Evolutionary conservation across 352 stramenopile genomes (phyloP), one percentile per base, ranked within the genome.

Genomic region (Nothophytophthora sp.): DNA sequence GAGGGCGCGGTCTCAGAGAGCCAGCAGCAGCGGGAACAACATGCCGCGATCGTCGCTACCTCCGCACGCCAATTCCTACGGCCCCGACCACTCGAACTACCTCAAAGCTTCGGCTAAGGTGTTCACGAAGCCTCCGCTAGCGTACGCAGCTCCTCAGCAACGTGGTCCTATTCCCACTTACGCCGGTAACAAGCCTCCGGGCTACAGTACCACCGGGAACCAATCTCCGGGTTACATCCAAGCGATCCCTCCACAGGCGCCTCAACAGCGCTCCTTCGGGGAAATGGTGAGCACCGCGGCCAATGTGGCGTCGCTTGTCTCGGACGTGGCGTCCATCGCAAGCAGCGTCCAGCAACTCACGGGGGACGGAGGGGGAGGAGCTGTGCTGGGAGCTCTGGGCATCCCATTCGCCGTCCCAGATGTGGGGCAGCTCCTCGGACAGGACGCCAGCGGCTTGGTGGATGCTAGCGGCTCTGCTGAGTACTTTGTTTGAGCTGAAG

Each of bases 211-310:
- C n/a, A n/a, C n/a, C n/a, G n/a, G n/a, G n/a, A n/a, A n/a, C n/a
- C n/a, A n/a, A 29, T 18, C 27, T 28, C 37, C 43, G 4, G 52
- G 53, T 1, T 58, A 46, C 50, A 67, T 67, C 23, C 51, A 57
- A 23, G 25, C 51, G 10, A 30, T 67, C 15, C 51, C 51, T 40
- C 57, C 56, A 12, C 56, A 61, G 27, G 28, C 25, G 13, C 38
- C 55, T 18, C 57, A 67, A 29, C 52, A 61, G 22, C 57, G 57
- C 4, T 62, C 57, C 4, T 48, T 58, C 25, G 35, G 34, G 2
- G 55, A 63, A 38, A 63, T 59, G 51, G 43, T 62, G 50, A 67
- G 38, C 25, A 67, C 57, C 1, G 57, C 51, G 13, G 44, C 50
- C 15, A 34, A 67, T 37, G 33, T 67, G 15, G 37, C 57, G 25